Evolutionary conservation across 1,139 yeast species (phyloP).

Genomic region (Scheffersomyces illinoinensis): DNA sequence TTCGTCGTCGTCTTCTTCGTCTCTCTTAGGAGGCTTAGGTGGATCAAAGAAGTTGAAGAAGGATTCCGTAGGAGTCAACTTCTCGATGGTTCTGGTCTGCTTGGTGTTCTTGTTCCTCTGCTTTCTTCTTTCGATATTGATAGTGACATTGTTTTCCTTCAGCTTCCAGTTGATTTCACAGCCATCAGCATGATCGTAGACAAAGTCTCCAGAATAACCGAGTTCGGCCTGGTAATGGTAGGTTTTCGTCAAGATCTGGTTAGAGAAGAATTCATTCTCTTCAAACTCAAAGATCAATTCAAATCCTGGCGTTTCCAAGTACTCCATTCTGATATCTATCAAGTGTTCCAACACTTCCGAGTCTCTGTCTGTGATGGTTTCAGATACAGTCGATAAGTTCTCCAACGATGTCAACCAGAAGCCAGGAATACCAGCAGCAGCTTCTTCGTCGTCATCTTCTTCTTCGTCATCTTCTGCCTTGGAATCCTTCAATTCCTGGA

Average conservation of each 20-base stretch:
- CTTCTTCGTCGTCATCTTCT: constrained; percentile 40
- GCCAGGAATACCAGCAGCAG: constrained; percentile 76
- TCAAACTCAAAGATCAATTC: constrained; percentile 78
- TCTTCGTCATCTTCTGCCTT: constrained; percentile 48
- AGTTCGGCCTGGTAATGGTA: constrained; percentile 93
- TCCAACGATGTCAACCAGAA: constrained; percentile 97
- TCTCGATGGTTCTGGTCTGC: constrained; percentile 95
- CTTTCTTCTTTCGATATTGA: constrained; percentile 88
- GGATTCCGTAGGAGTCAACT: constrained; percentile 88
- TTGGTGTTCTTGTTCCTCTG: constrained; percentile 97
- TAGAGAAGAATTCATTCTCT: constrained; percentile 76
- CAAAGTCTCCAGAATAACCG: constrained; percentile 94
- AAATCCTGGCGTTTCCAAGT: constrained; percentile 88
- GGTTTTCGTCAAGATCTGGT: constrained; percentile 73
- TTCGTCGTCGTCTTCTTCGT: constrained; percentile 45
- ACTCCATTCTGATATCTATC: constrained; percentile 75
- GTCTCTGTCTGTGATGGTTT: constrained; percentile 88
- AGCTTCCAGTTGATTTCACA: constrained; percentile 81
- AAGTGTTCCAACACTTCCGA: constrained; percentile 75
- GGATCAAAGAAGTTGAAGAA: constrained; percentile 96
- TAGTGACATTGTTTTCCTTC: constrained; percentile 80
- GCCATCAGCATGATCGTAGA: constrained; percentile 96
- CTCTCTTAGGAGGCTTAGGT: constrained; percentile 69
- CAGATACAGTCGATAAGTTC: constrained; percentile 79
- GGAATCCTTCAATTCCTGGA: constrained; percentile 32